Percentiles rank a stretch among this genome's conserved stretches.
Conservation (phyloP, 2,329 filamentous ascomycete genomes). For the Cercospora zeae-maydis region DNA sequence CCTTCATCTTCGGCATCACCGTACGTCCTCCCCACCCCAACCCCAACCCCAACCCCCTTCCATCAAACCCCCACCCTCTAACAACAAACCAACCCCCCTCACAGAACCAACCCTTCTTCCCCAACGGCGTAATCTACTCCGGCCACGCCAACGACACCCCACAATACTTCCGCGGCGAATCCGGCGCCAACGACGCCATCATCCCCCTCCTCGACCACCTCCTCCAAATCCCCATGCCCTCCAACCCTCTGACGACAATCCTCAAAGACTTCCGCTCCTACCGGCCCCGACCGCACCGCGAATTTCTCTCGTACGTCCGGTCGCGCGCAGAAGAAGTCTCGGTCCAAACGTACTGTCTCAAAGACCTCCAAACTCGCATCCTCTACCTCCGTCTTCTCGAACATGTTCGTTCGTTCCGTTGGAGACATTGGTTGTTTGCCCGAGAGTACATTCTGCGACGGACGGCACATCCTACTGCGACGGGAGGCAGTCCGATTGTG, state of each 20-base stretch:
- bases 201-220: constrained; percentile 83
- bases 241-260: constrained; percentile 83
- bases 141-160: constrained; percentile 65
- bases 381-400: constrained; percentile 56
- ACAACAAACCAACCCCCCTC: neutral
- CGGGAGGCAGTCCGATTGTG: constrained; percentile 76
- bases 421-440: constrained; percentile 82
- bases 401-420: constrained; percentile 76
- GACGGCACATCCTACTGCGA: constrained; percentile 71
- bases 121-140: constrained; percentile 84
- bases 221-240: constrained; percentile 79
- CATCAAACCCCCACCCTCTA: neutral
- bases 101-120: constrained; percentile 81
- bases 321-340: constrained; percentile 50
- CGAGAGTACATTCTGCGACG: constrained; percentile 80
- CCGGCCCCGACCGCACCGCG: constrained; percentile 80
- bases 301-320: constrained; percentile 72
- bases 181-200: constrained; percentile 91
- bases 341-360: constrained; percentile 54
- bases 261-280: constrained; percentile 86
- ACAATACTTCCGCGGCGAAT: constrained; percentile 83
- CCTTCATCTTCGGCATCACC: constrained; percentile 96
- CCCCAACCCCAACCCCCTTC: no score
- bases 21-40: neutral
- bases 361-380: constrained; percentile 36